Evolutionary conservation across 2,329 filamentous ascomycete species (phyloP), one percentile per base, ranked within the genome.

Genomic region (Penicillium sp.): DNA sequence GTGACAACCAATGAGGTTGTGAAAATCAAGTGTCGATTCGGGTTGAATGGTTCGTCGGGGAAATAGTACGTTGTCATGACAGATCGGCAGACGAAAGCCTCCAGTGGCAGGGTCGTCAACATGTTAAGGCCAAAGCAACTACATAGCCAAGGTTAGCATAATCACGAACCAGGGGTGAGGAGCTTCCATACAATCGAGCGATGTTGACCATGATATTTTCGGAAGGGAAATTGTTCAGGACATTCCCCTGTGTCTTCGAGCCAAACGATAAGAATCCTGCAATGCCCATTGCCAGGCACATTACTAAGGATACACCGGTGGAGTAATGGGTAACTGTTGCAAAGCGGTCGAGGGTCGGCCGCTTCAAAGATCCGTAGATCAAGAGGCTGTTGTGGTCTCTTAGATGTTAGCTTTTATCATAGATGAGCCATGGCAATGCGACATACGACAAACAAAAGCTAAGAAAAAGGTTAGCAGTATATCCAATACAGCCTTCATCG

Each of bases 81-180:
- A 74, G 97, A 94, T 66, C 94, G 85, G 74, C 94, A 99, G 48
- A 99, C 94, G 71, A 99, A 99, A 13, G 91, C 92, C 78, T 99
- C 94, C 54, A 99, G 86, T 0, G 94, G 94, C 29, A 99, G 80
- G 1, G 94, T 97, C 12, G 94, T 97, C 65, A 99, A 85, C 94
- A 99, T 99, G 80, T 99, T 99, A 60, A 99, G 83, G 2, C 94
- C 94, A 68, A 99, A 97, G 75, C 91, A 97, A 44, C 79, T 81
- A 55, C n/a, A n/a, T 15, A 29, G 7, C 7, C 12, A 4, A 10
- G 18, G 49, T 67, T 50, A 73, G 68, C 45, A 46, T 27, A 27
- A 21, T 20, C 8, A 27, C 20, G 37, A 29, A 15, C 2, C 8
- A 18, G 15, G 20, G 18, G 7, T 17, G 17, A 10, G 32, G 3